Conservation (phyloP, 352 stramenopile genomes). For the Poterioochromonas sp. region DNA sequence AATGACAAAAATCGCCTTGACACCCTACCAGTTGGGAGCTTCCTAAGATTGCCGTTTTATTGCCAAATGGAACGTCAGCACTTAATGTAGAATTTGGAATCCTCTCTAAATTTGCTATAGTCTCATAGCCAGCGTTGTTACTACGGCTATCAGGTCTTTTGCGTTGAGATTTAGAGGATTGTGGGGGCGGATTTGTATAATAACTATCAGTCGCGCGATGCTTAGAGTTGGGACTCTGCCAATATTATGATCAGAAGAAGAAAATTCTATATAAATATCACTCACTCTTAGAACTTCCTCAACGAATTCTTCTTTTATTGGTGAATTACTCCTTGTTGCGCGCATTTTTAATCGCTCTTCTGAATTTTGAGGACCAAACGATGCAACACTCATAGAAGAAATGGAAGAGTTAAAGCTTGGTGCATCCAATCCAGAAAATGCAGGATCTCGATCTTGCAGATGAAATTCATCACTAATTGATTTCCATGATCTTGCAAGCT, state of each 20-base stretch:
- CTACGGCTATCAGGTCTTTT: neutral
- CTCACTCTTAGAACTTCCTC: neutral
- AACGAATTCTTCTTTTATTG: neutral
- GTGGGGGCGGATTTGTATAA: neutral
- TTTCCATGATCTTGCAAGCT: neutral
- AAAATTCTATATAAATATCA: neutral
- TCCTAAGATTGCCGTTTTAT: constrained; percentile 36
- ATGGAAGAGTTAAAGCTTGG: neutral
- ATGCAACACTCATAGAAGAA: neutral
- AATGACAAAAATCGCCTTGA: constrained; percentile 45
- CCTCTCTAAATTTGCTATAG: neutral
- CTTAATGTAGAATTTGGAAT: constrained; percentile 23
- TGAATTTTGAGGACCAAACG: neutral
- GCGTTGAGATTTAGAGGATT: neutral
- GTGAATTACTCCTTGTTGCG: neutral
- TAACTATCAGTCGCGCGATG: neutral
- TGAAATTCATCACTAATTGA: neutral
- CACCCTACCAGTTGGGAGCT: constrained; percentile 43
- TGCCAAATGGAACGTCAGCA: constrained; percentile 7
- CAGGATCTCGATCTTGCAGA: neutral
- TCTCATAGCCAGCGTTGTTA: neutral
- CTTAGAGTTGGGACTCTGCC: neutral
- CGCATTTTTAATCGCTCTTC: neutral
- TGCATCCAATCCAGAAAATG: neutral
- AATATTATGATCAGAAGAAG: neutral